Conservation (phyloP, 1,284 basidiomycete genomes). For the Anthracocystis walkeri region DNA sequence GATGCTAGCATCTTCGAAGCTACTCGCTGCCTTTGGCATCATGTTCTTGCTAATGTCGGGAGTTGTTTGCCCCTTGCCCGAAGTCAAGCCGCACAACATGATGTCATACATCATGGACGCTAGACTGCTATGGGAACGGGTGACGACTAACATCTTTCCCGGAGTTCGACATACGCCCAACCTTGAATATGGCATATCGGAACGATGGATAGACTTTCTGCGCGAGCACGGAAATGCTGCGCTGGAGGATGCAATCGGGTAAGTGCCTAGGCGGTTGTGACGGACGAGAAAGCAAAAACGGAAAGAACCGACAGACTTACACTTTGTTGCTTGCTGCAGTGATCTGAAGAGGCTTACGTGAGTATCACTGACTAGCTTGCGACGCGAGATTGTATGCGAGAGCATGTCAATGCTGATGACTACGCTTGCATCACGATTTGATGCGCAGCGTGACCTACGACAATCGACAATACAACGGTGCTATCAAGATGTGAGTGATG, state of each 20-base stretch:
- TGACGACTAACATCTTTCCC: conserved; percentile 21
- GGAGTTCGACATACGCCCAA: conserved; percentile 20
- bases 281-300: not conserved
- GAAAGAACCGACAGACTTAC: not conserved
- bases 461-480: not conserved
- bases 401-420: not conserved
- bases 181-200: conserved; percentile 11
- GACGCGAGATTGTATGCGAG: not conserved
- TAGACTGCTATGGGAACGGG: conserved; percentile 16
- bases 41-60: not conserved
- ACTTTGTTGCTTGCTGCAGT: not conserved
- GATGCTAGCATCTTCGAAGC: not conserved
- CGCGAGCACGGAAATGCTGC: not conserved
- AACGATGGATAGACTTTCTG: conserved; percentile 19
- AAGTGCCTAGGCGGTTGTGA: not conserved
- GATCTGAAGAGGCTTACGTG: not conserved
- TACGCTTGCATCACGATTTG: not conserved
- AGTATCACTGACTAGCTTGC: not conserved
- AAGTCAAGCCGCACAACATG: not conserved
- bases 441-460: not conserved
- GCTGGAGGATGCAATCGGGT: conserved; percentile 1
- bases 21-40: not conserved
- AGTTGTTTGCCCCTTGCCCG: not conserved
- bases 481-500: not conserved
- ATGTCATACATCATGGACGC: conserved; percentile 17